These are phyloP conservation scores for Adansonia madagascariensis DNA, from an alignment of 441 rosid species.

Conservation along the genomic window DNA sequence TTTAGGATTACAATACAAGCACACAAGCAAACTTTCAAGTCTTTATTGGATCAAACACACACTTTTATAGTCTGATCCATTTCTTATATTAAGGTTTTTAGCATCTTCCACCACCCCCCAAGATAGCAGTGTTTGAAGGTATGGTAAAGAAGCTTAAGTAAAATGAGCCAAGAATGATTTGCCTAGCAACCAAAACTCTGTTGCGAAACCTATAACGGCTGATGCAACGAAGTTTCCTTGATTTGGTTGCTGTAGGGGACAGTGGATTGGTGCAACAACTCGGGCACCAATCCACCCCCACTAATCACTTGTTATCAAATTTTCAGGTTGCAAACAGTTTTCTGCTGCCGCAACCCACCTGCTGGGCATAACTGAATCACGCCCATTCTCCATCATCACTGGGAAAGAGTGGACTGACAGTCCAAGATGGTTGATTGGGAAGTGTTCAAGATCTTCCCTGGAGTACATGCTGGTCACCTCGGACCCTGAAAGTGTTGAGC, in stretches of 20 bases:
- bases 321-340: conserved; percentile 55
- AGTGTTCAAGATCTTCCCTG: conserved; percentile 35
- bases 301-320: conserved; percentile 36
- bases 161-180: conserved; percentile 93
- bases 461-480: conserved; percentile 80
- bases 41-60: conserved; percentile 26
- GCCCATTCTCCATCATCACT: conserved; percentile 47
- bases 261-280: conserved; percentile 26
- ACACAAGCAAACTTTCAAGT: conserved; percentile 1
- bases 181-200: conserved; percentile 56
- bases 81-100: conserved; percentile 24
- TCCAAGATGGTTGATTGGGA: conserved; percentile 31
- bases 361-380: conserved; percentile 32
- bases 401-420: conserved; percentile 48
- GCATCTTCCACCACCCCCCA: conserved; percentile 33
- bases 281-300: conserved; percentile 37
- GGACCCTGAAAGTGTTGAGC: conserved; percentile 54
- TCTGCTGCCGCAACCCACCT: conserved; percentile 68
- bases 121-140: conserved; percentile 22
- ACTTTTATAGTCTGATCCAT: conserved; percentile 22
- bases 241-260: conserved; percentile 43
- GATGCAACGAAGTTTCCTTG: conserved; percentile 27
- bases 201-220: conserved; percentile 11
- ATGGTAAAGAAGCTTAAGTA: conserved; percentile 31
- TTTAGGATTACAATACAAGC: conserved; percentile 19